phyloP scores from a whole-genome alignment of 192 early-diverging fungal species.

The Podila horticola region DNA sequence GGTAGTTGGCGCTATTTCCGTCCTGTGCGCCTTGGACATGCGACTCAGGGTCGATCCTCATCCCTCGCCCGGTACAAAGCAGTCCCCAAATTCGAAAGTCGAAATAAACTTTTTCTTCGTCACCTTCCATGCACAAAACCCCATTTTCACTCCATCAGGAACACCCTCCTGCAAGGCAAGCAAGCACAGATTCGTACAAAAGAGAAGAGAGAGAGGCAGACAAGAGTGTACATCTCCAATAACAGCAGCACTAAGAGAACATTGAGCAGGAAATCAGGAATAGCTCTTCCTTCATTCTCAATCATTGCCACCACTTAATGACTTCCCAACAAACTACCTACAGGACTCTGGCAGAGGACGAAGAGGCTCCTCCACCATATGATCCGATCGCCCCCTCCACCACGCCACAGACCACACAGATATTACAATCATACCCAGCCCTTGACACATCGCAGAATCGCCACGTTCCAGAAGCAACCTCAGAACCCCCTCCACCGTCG shows the following conservation, averaged over 20 bases:
- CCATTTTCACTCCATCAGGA: no score
- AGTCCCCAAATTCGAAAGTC: no score
- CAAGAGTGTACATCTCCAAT: not conserved
- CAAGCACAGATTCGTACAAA: no score
- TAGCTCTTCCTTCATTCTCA: not conserved
- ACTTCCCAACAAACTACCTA: slow-evolving; percentile 8
- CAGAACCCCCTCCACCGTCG: slow-evolving; percentile 6
- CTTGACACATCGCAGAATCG: slow-evolving; percentile 14
- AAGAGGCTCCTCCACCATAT: slow-evolving; percentile 34
- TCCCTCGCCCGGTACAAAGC: no score
- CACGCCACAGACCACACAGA: not conserved
- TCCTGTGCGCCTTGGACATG: no score
- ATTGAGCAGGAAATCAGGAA: not conserved
- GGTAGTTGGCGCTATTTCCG: no score
- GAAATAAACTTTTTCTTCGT: no score
- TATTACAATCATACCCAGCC: slow-evolving; percentile 4
- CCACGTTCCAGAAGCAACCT: not conserved
- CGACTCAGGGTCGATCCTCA: no score
- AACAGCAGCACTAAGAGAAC: not conserved
- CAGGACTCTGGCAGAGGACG: slow-evolving; percentile 16
- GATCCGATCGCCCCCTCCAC: slow-evolving; percentile 12
- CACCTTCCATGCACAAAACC: no score
- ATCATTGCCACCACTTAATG: not conserved
- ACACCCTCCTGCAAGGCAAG: no score
- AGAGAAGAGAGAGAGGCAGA: no score